A percentile compares a stretch with the other conserved stretches of the same genome.
Conservation (phyloP, 306 rosid genomes). For the Inga laurina region DNA sequence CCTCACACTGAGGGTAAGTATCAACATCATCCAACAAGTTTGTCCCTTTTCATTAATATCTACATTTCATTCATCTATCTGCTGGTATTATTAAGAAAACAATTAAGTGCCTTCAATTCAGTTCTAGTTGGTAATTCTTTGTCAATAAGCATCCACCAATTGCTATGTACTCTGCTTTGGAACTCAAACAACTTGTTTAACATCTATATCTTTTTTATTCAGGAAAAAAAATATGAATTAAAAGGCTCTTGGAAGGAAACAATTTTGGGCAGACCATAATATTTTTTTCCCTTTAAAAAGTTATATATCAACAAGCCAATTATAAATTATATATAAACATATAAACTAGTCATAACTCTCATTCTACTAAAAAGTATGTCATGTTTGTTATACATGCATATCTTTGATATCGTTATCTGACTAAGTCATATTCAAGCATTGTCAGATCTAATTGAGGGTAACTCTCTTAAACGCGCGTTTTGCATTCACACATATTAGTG, state of each 20-base stretch:
- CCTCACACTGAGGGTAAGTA: slow-evolving; percentile 67
- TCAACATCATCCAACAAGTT: neutral
- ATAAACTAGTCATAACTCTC: neutral
- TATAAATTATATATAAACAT: neutral
- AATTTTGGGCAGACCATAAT: neutral
- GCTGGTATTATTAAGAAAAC: neutral
- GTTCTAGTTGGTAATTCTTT: neutral
- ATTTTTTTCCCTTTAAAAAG: neutral
- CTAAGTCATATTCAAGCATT: neutral
- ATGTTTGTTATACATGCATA: no score
- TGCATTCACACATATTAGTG: no score
- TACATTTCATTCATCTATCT: neutral
- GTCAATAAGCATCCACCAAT: neutral
- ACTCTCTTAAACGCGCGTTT: no score
- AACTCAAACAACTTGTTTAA: neutral
- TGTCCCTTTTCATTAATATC: neutral
- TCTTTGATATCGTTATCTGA: no score
- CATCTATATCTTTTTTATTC: neutral
- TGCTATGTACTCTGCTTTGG: neutral
- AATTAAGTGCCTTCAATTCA: neutral
- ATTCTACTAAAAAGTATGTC: neutral
- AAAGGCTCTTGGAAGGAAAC: neutral
- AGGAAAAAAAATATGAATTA: neutral
- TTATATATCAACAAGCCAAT: neutral
- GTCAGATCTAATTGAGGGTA: no score